Percentiles rank a stretch among this genome's conserved stretches.
These are phyloP conservation scores for Pseudevernia furfuracea DNA, from an alignment of 495 filamentous ascomycete species.

Conservation along the genomic window DNA sequence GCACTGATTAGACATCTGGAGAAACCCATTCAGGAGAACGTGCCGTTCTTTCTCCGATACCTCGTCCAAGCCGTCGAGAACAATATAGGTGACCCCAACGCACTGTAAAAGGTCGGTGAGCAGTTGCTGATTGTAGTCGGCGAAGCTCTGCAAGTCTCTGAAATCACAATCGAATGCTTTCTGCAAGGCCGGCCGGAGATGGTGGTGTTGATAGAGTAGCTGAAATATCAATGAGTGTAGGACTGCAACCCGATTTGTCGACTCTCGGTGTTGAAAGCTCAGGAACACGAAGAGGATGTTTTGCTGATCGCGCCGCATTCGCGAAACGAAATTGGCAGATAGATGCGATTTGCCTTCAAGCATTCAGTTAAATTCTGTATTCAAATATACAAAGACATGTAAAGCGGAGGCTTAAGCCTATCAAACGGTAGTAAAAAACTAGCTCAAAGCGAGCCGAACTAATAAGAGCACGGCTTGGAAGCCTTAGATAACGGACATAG, in stretches of 20 bases:
- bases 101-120: constrained; percentile 14
- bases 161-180: constrained; percentile 6
- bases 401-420: neutral
- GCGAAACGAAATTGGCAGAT: constrained; percentile 10
- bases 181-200: constrained; percentile 4
- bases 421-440: neutral
- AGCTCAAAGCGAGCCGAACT: neutral
- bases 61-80: constrained; percentile 12
- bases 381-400: neutral
- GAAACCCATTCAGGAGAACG: constrained; percentile 1
- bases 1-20: constrained; percentile 10
- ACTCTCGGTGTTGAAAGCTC: constrained; percentile 8
- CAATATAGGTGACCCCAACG: constrained; percentile 4
- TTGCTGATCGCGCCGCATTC: neutral
- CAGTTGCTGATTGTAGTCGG: constrained; percentile 12
- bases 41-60: constrained; percentile 9
- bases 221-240: constrained; percentile 13
- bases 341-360: constrained; percentile 9
- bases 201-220: constrained; percentile 8
- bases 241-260: constrained; percentile 5
- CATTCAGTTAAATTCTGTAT: neutral
- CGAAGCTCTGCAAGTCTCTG: constrained; percentile 13
- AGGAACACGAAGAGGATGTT: constrained; percentile 12
- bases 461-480: too few relatives aligned
- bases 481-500: too few relatives aligned